Base-by-base conservation (phyloP, 352 stramenopile genomes). In the Phytophthora citricola region DNA sequence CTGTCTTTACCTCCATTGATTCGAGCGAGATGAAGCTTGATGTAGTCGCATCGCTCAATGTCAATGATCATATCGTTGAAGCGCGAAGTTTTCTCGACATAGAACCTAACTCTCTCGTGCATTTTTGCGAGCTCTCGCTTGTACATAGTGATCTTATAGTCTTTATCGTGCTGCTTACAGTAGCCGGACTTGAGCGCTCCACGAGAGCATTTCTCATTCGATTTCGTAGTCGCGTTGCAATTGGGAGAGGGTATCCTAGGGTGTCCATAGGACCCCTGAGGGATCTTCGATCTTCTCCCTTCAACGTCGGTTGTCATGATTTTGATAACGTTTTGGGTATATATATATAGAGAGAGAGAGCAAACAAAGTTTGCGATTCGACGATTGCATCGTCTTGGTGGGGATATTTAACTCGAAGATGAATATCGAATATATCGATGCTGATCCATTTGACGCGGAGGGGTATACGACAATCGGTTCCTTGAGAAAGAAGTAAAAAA, bases 101-200 rank as follows among this genome's bases (percentile, higher is more conserved):
- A 47, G 11, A 36, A 31, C 1, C 36, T 17, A 24, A 47, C 36
- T 24, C 50, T 17, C 1, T 58, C 2, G 15, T 58, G 50, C 50
- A 58, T 58, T 15, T 38, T 34, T 2, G 1, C 5, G 2, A 58
- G 8, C 7, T 58, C 50, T 29, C 31, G 27, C 8, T 22, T 38
- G 12, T 58, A 58, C 36, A 58, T 58, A 11, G 26, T 9, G 15
- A 58, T 58, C 5, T 58, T 58, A 27, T 46, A 38, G 7, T 58
- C 36, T 6, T 58, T 47, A 26, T 47, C 50, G 24, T 58, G 50
- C 5, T 58, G 50, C 36, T 58, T 58, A 38, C 50, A 47, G 12
- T 38, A 57, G 2, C 50, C 50, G 11, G 9, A 38, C 11, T 46
- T 46, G 4, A 57, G 34, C 12, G 50, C 34, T 5, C 10, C 2